Base-by-base conservation (phyloP, 2,329 filamentous ascomycete species). In the Cadophora malorum region DNA sequence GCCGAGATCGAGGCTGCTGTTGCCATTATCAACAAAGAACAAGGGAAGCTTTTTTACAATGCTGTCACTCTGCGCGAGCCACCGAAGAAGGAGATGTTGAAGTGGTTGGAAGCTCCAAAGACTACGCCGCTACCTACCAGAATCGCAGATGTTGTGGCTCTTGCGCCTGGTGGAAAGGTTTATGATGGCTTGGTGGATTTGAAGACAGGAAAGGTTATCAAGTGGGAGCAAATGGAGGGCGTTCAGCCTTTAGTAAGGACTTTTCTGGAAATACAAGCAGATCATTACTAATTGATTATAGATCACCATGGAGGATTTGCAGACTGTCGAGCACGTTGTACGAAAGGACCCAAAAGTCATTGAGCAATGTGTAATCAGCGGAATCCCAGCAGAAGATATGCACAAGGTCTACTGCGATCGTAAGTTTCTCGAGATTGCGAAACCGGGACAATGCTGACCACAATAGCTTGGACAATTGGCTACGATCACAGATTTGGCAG, bases 371-470 rank as follows among this genome's bases (percentile, higher is more conserved):
- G 87, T 86, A 7, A 86, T 97, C 68, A 86, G 93, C 68, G 94
- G 94, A 1, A 92, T 97, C 69, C 87, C 92, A 14, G 85, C 85
- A 66, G 85, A 91, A 73, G 92, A 97, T 69, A 97, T 97, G 94
- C 83, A 96, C 83, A 97, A 97, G 81, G 92, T 97, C 59, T 97
- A 96, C 82, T 97, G 94, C 79, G 94, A 97, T 78, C 93, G 88
- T 85, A 78, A 80, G 86, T 84, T 45, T 23, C 9, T 16, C 6
- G 1, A 6, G 8, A 25, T 3, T 19, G 12, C 25, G 2, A 14
- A 12, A 38, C n/a, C 5, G n/a, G 53, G 14, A n/a, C 28, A 45
- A 31, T 65, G 35, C 70, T 75, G 69, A 76, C 58, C n/a, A 65
- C 53, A 62, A 45, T 61, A 89, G 87, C 93, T 12, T 97, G 94